Base-by-base conservation (phyloP, 139 green algal species). In the Closterium sp. region DNA sequence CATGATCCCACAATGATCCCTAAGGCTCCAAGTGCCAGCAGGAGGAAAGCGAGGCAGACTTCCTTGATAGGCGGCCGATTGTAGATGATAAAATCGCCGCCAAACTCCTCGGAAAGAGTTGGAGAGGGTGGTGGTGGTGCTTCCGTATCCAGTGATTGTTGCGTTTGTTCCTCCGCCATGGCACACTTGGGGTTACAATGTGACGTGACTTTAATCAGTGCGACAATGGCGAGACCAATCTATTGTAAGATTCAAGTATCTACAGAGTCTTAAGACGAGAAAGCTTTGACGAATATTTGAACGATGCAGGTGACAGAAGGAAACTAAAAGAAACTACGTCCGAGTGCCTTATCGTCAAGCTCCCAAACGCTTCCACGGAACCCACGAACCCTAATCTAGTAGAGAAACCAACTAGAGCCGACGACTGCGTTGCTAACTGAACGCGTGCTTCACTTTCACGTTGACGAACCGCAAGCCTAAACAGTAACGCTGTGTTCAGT, bases 31-130 rank as follows among this genome's bases (percentile, higher is more conserved):
- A 92, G 90, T 9, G 90, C 38, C 9, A 92, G 73, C n/a, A 92
- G 90, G n/a, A 38, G 28, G n/a, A 92, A 28, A 31, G 90, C 90
- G 29, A 92, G 90, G 27, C n/a, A 31, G 31, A 92, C 91, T 22
- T 92, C 90, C 38, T 89, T 92, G 34, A 84, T 42, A 22, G 90
- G 90, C 27, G 84, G 85, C 24, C 79, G 85, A 22, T 89, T 90
- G 79, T 92, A 45, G 0, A 92, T 79, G 13, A 92, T 90, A n/a
- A 92, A 89, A 13, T 89, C 38, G 38, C 89, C 87, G 29, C 24
- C 87, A 24, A 89, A 89, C 24, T 89, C 87, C 85, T 88, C 85
- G 21, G 62, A 79, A 24, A 79, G 62, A 3, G 62, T 79, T 79
- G 62, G 62, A 22, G 62, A 79, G 17, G 62, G 62, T 27, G 62